Conservation (phyloP, 1,284 basidiomycete genomes). For the Rhizoctonia solani region DNA sequence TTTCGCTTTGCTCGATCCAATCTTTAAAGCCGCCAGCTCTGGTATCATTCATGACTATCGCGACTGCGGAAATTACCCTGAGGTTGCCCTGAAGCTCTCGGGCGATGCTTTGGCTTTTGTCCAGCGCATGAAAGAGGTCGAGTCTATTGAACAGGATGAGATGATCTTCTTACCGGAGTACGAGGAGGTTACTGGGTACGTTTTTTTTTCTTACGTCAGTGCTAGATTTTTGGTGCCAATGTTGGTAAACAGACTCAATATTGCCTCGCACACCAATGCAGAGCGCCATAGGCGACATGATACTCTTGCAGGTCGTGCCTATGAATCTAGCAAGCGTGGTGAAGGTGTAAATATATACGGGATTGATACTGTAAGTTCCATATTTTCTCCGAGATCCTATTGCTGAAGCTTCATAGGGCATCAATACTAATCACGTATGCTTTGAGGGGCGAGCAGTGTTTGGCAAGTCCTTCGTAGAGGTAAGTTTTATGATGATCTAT, state of each 20-base stretch:
- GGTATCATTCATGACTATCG: too few relatives aligned
- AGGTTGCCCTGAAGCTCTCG: conserved; percentile 34
- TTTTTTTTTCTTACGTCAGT: too few relatives aligned
- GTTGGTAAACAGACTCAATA: too few relatives aligned
- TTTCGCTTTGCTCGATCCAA: conserved; percentile 7
- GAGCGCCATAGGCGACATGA: too few relatives aligned
- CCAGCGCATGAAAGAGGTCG: conserved; percentile 16
- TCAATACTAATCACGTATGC: conserved; percentile 8
- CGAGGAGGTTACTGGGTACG: background rate
- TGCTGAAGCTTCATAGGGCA: conserved; percentile 3
- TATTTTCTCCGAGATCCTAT: background rate
- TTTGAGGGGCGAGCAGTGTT: conserved; percentile 26
- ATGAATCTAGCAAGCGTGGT: background rate
- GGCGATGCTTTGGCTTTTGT: conserved; percentile 28
- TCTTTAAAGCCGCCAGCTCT: background rate
- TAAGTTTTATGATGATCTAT: background rate
- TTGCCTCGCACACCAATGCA: too few relatives aligned
- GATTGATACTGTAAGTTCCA: conserved; percentile 32
- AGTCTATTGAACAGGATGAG: conserved; percentile 28
- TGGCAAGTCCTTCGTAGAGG: conserved; percentile 5
- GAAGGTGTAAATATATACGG: conserved; percentile 32
- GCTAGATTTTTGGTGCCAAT: too few relatives aligned
- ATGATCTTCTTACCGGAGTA: conserved; percentile 9
- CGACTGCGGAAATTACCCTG: conserved; percentile 37
- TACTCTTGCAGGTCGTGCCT: too few relatives aligned